phyloP scores from a whole-genome alignment of 176 grass and related monocot species.

The Typha latifolia region DNA sequence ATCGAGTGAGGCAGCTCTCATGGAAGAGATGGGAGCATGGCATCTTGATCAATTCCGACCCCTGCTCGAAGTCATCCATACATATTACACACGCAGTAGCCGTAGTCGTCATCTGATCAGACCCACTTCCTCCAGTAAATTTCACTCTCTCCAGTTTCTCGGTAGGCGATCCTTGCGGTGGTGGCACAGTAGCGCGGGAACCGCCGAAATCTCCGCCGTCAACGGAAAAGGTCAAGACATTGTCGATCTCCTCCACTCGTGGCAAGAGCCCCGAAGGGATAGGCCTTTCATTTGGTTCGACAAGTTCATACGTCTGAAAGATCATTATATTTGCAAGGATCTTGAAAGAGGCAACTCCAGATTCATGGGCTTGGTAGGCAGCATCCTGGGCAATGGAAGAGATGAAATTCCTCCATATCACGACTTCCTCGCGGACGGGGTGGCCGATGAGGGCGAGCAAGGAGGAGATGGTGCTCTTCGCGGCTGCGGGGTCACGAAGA shows the following conservation, averaged over 20 bases:
- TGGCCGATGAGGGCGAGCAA: background rate
- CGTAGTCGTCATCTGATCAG: background rate
- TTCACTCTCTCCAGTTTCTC: background rate
- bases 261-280: background rate
- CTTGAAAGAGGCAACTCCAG: background rate
- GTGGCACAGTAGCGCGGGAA: background rate
- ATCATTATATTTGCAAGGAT: background rate
- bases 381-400: background rate
- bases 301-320: background rate
- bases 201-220: background rate
- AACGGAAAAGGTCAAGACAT: background rate
- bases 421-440: background rate
- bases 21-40: slow-evolving; percentile 17
- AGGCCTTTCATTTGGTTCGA: no score
- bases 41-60: background rate
- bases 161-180: background rate
- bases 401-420: background rate
- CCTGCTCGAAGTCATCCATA: background rate
- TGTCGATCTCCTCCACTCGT: background rate
- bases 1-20: slow-evolving; percentile 7
- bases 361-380: background rate
- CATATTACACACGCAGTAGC: background rate
- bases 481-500: background rate
- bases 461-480: background rate
- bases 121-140: background rate